phyloP scores from a whole-genome alignment of 768 basidiomycete genomes.

The Boletus edulis region DNA sequence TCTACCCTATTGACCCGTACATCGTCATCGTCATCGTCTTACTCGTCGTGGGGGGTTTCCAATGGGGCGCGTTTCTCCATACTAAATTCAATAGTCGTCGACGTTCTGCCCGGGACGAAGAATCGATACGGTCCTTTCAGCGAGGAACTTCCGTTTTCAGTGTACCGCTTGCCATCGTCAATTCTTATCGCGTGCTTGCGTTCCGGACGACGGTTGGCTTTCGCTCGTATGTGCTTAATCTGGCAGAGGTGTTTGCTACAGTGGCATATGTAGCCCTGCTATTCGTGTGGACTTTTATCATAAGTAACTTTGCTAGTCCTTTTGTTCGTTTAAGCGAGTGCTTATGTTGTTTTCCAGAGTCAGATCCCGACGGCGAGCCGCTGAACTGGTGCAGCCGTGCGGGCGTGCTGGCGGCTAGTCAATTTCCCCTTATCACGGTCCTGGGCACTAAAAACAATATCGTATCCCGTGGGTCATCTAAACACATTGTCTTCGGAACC shows the following conservation, averaged over 20 bases:
- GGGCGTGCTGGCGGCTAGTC: conserved; percentile 31
- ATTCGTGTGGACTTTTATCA: conserved; percentile 36
- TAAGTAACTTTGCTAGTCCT: conserved; percentile 29
- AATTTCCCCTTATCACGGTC: conserved; percentile 40
- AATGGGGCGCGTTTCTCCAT: conserved; percentile 13
- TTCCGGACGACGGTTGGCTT: conserved; percentile 39
- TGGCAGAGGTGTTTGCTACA: conserved; percentile 40
- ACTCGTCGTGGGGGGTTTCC: conserved; percentile 18
- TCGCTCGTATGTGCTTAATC: conserved; percentile 36
- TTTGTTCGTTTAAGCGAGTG: background rate
- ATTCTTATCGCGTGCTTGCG: conserved; percentile 34
- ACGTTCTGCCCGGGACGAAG: conserved; percentile 5
- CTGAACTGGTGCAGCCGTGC: conserved; percentile 35
- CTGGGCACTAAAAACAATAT: conserved; percentile 44
- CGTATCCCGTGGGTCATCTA: conserved; percentile 14
- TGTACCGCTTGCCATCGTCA: conserved; percentile 31
- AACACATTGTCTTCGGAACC: background rate
- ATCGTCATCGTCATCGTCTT: conserved; percentile 8
- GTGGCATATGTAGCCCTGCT: conserved; percentile 37
- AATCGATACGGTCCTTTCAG: background rate
- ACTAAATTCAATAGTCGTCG: conserved; percentile 12
- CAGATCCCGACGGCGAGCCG: conserved; percentile 15
- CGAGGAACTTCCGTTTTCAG: conserved; percentile 13
- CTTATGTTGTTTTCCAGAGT: conserved; percentile 14
- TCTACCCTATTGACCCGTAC: conserved; percentile 18